Evolutionary conservation across 2,329 filamentous ascomycete genomes (phyloP).

Genomic region (Neocatenulostroma microsporum): DNA sequence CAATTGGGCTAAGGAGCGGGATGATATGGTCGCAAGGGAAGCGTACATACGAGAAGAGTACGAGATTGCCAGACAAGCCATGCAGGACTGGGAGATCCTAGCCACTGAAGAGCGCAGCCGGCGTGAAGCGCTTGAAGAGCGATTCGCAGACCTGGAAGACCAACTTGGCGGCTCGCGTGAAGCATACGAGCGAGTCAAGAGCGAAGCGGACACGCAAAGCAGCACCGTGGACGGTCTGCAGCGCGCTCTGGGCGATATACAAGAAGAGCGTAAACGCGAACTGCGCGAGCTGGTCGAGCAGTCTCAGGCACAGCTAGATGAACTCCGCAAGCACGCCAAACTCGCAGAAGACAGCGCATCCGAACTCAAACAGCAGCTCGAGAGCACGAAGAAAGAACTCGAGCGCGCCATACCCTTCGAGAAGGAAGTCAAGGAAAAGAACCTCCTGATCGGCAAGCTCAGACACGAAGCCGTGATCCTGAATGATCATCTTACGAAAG

Average conservation of each 20-base stretch:
- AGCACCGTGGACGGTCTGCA: constrained; percentile 81
- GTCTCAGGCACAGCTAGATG: constrained; percentile 76
- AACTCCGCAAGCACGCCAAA: constrained; percentile 64
- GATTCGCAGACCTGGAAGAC: constrained; percentile 76
- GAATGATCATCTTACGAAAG: constrained; percentile 95
- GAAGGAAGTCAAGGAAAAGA: constrained; percentile 98
- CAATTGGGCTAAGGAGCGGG: constrained; percentile 89
- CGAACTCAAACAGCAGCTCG: constrained; percentile 59
- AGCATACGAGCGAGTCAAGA: constrained; percentile 63
- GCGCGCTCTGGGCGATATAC: constrained; percentile 82
- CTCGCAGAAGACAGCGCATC: constrained; percentile 61
- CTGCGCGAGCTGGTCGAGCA: constrained; percentile 86
- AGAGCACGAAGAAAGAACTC: constrained; percentile 62
- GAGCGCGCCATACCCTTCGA: constrained; percentile 82
- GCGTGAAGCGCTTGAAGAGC: constrained; percentile 71
- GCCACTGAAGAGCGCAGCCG: constrained; percentile 97
- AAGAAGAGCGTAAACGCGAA: constrained; percentile 84
- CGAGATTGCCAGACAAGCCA: constrained; percentile 84
- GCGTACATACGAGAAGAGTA: constrained; percentile 77
- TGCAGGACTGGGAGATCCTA: constrained; percentile 97
- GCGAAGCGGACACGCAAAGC: constrained; percentile 70
- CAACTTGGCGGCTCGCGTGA: constrained; percentile 64
- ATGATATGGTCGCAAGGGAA: constrained; percentile 69
- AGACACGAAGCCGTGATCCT: constrained; percentile 92
- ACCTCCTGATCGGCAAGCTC: constrained; percentile 89